These are phyloP conservation scores for Candida jianshihensis DNA, from an alignment of 805 yeast genomes.

Conservation along the genomic window DNA sequence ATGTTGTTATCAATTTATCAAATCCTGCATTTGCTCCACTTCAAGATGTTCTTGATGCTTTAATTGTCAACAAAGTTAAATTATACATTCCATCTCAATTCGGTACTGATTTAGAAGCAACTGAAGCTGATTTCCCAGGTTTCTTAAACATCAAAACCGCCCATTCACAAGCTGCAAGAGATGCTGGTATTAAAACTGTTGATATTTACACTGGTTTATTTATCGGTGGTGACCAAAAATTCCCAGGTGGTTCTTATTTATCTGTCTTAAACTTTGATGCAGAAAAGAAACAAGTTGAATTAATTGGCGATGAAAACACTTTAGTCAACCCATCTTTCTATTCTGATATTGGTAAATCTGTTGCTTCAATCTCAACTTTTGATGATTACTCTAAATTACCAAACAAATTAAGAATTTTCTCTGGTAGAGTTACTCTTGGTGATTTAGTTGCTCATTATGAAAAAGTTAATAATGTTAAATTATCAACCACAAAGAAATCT, in stretches of 20 bases:
- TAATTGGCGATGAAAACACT: conserved; percentile 34
- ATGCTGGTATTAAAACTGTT: conserved; percentile 39
- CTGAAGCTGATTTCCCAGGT: conserved; percentile 26
- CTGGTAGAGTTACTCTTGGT: conserved; percentile 33
- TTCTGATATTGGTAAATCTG: conserved; percentile 37
- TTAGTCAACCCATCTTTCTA: conserved; percentile 30
- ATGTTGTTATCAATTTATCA: conserved; percentile 43
- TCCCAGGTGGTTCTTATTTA: conserved; percentile 18
- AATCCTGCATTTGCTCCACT: conserved; percentile 25
- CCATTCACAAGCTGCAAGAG: conserved; percentile 34
- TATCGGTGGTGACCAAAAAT: conserved; percentile 23
- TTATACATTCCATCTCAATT: conserved; percentile 56
- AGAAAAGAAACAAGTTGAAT: conserved; percentile 27
- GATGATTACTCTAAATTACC: conserved; percentile 33
- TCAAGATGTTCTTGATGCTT: conserved; percentile 33
- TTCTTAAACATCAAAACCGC: conserved; percentile 27
- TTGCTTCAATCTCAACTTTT: conserved; percentile 34
- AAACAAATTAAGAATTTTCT: conserved; percentile 34
- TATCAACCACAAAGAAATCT: conserved; percentile 27
- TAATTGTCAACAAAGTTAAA: conserved; percentile 36
- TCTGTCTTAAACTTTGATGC: conserved; percentile 33
- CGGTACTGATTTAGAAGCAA: conserved; percentile 38
- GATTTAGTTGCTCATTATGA: conserved; percentile 36
- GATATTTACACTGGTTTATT: conserved; percentile 36
- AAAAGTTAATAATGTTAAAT: conserved; percentile 27